These are phyloP conservation scores for Waltergamsia citrina DNA, from an alignment of 2,329 filamentous ascomycete species.

Conservation along the genomic window DNA sequence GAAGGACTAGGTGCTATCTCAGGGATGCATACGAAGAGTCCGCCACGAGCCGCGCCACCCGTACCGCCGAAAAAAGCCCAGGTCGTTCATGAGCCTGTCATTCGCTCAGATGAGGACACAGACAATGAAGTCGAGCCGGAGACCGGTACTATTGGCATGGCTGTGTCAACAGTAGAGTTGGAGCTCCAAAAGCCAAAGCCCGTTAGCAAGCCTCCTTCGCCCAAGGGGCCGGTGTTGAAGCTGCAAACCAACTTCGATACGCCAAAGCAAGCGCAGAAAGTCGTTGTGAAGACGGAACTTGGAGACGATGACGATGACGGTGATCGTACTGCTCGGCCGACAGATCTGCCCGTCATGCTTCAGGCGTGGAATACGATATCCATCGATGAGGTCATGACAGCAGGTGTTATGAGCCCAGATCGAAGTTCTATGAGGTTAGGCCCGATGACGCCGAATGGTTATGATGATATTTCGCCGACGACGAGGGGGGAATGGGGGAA, in stretches of 20 bases:
- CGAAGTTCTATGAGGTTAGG: conserved; percentile 21
- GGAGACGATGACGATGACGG: conserved; percentile 22
- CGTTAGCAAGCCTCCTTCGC: conserved; percentile 14
- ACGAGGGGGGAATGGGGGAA: conserved; percentile 56
- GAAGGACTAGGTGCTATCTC: conserved; percentile 36
- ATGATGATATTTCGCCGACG: conserved; percentile 53
- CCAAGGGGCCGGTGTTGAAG: conserved; percentile 22
- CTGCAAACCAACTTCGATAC: conserved; percentile 31
- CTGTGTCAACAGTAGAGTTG: conserved; percentile 4
- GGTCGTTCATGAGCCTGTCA: neutral
- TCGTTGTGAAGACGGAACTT: neutral
- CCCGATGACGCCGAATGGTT: conserved; percentile 47
- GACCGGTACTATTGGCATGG: neutral
- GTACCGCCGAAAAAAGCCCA: neutral
- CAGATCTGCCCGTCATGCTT: conserved; percentile 15
- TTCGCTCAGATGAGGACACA: neutral
- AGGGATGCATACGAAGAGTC: conserved; percentile 12
- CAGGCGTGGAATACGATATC: conserved; percentile 21
- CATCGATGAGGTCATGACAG: conserved; percentile 34
- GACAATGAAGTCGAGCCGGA: neutral
- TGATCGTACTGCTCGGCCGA: conserved; percentile 26
- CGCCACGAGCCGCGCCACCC: neutral
- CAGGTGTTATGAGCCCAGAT: conserved; percentile 12
- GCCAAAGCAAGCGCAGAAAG: neutral
- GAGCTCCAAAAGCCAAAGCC: conserved; percentile 8